Conservation (phyloP, 225 moss, liverwort and hornwort species). For the Climacium dendroides region DNA sequence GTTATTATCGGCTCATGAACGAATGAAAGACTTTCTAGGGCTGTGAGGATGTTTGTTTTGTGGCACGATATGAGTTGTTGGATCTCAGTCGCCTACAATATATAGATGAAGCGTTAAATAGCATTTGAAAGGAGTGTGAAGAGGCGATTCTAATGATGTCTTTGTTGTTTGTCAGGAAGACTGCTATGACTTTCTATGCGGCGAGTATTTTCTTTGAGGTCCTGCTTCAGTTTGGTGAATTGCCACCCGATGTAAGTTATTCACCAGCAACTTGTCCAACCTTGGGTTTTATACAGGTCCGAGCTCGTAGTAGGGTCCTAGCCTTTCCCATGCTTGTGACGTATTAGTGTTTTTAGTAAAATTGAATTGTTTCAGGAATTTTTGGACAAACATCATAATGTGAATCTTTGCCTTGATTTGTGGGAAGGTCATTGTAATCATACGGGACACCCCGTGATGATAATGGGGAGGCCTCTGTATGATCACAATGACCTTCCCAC, state of each 20-base stretch:
- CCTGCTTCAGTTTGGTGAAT: conserved; percentile 87
- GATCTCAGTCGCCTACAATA: not conserved
- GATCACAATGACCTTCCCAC: not conserved
- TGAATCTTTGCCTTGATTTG: not conserved
- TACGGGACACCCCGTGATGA: not conserved
- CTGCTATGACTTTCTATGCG: conserved; percentile 96
- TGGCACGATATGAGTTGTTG: not conserved
- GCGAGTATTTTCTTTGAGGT: conserved; percentile 95
- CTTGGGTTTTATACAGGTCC: not conserved
- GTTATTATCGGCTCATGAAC: not conserved
- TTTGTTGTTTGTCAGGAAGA: conserved; percentile 17
- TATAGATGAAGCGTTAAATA: not conserved
- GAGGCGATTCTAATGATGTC: not conserved
- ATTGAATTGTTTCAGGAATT: not conserved
- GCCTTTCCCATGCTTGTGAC: not conserved
- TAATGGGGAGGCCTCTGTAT: not conserved
- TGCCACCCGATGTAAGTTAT: conserved; percentile 84
- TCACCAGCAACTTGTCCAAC: not conserved
- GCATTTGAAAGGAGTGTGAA: not conserved
- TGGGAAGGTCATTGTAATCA: not conserved
- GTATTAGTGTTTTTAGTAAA: not conserved
- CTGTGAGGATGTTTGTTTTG: not conserved
- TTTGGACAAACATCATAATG: not conserved
- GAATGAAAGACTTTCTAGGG: not conserved
- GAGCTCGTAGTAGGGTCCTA: not conserved